Base-by-base conservation (phyloP, 2,329 filamentous ascomycete species). In the Diaporthe amygdali region DNA sequence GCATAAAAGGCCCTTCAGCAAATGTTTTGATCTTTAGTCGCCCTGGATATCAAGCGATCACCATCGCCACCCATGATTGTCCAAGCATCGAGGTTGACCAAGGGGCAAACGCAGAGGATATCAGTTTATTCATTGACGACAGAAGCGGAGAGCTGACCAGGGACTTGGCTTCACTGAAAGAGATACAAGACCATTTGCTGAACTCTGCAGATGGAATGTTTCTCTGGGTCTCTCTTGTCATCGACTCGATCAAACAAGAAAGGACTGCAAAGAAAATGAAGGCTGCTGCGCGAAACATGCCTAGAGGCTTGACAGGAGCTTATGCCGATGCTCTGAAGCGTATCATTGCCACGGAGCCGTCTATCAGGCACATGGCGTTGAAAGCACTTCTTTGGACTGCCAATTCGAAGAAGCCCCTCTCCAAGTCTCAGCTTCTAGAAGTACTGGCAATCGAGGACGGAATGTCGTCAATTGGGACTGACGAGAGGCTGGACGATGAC, bases 211-310 rank as follows among this genome's bases (percentile, higher is more conserved):
- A 64, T 15, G 59, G 59, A 2, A 64, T 64, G 59, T 64, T 64
- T 4, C 41, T 64, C 3, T 64, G 59, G 59, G 59, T 64, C 2
- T 64, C 49, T 3, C 64, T 68, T 4, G 49, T 55, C 4, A 55
- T 68, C 20, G 64, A 68, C 20, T 68, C 64, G 2, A 41, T 68
- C 37, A 56, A 46, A 7, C 30, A 68, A 12, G 64, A 68, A 20
- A 68, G 64, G 12, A 68, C 64, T 2, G 64, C 49, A 5, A 55
- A 25, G 27, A 68, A 68, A 55, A 68, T 68, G 64, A 68, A 68
- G 39, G 7, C 8, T 34, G 64, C 64, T 20, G 47, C 49, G 9
- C 17, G 15, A 6, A 68, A 56, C 5, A 55, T 56, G 47, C 49
- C 64, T 1, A 68, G 37, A 17, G 64, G 64, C 3, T 20, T 68